Conservation (phyloP, 2,329 filamentous ascomycete species). For the Colletotrichum sp. region DNA sequence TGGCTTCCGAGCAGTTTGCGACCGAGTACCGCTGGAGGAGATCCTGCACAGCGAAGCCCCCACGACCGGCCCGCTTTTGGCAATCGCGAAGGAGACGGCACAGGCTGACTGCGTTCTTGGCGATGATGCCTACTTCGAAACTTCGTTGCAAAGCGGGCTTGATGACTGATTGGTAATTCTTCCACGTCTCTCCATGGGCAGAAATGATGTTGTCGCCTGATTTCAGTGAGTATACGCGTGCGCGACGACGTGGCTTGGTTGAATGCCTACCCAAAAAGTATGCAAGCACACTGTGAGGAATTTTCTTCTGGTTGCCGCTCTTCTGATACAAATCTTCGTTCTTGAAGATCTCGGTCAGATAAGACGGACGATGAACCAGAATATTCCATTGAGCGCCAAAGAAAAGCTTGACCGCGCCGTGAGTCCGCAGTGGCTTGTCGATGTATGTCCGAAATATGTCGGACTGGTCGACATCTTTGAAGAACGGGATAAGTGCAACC, state of each 20-base stretch:
- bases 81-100: conserved; percentile 31
- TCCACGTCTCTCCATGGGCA: conserved; percentile 38
- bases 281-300: conserved; percentile 41
- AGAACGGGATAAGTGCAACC: conserved; percentile 43
- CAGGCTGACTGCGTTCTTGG: conserved; percentile 27
- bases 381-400: conserved; percentile 54
- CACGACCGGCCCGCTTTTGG: conserved; percentile 23
- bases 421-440: conserved; percentile 36
- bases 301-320: conserved; percentile 44
- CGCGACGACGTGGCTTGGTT: not conserved
- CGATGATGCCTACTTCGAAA: conserved; percentile 25
- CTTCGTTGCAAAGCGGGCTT: conserved; percentile 36
- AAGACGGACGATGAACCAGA: conserved; percentile 46
- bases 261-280: conserved; percentile 26
- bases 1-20: conserved; percentile 36
- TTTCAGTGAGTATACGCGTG: not conserved
- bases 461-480: conserved; percentile 46
- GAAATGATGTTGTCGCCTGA: conserved; percentile 44
- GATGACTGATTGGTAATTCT: conserved; percentile 35
- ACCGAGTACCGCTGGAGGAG: conserved; percentile 39
- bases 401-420: conserved; percentile 52
- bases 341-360: conserved; percentile 42
- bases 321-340: conserved; percentile 36
- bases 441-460: conserved; percentile 43
- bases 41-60: conserved; percentile 31